These are phyloP conservation scores for Umbelopsis ramanniana DNA, from an alignment of 192 early-diverging fungal species.

Conservation along the genomic window DNA sequence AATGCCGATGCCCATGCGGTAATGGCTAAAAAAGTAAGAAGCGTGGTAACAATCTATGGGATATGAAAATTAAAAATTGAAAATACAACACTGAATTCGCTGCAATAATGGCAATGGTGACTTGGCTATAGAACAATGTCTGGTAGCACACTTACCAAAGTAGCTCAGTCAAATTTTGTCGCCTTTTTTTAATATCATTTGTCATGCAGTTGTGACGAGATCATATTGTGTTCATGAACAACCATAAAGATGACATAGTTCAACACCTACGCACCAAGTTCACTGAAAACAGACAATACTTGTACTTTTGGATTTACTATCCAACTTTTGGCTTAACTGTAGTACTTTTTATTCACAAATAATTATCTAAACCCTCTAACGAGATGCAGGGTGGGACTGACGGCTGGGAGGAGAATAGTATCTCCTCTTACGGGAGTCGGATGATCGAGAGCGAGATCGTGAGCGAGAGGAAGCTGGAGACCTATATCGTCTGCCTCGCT, in stretches of 20 bases:
- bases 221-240: too few species aligned
- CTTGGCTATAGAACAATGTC: too few species aligned
- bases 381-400: background rate
- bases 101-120: too few species aligned
- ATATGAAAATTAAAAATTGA: background rate
- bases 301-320: too few species aligned
- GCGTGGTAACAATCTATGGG: background rate
- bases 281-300: too few species aligned
- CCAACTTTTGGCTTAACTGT: background rate
- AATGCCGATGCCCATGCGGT: background rate
- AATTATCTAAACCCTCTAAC: background rate
- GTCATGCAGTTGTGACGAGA: too few species aligned
- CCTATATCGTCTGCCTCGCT: background rate
- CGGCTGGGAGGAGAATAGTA: conserved; percentile 16
- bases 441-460: background rate
- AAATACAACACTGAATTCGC: background rate
- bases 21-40: background rate
- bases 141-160: too few species aligned
- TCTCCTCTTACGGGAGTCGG: background rate
- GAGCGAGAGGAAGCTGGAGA: conserved; percentile 3
- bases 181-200: too few species aligned
- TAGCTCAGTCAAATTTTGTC: too few species aligned
- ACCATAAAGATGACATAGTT: too few species aligned
- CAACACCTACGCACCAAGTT: too few species aligned
- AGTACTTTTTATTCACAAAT: background rate